These are phyloP conservation scores for Tremella mesenterica DNA, from an alignment of 768 basidiomycete species.

Conservation along the genomic window DNA sequence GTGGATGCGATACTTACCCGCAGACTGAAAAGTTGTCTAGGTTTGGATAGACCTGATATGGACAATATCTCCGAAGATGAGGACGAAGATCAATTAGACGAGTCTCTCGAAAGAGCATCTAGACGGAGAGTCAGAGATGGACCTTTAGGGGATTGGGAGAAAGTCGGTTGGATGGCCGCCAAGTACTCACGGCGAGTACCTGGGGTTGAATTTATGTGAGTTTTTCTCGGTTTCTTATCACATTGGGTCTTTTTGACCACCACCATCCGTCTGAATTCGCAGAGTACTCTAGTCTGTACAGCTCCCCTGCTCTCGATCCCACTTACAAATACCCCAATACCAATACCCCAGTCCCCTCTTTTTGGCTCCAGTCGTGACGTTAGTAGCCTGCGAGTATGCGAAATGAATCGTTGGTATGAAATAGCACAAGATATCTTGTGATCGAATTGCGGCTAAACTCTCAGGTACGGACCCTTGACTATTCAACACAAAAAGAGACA, in stretches of 20 bases:
- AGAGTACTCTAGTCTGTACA: no score
- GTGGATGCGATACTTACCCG: no score
- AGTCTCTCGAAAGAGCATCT: slow-evolving; percentile 42
- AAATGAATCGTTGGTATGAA: no score
- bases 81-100: slow-evolving; percentile 46
- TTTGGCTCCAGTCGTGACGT: background rate
- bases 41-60: slow-evolving; percentile 20
- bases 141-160: slow-evolving; percentile 61
- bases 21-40: slow-evolving; percentile 28
- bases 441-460: no score
- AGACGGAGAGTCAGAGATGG: slow-evolving; percentile 46
- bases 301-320: no score
- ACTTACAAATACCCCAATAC: background rate
- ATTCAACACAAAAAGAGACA: slow-evolving; percentile 73
- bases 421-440: no score
- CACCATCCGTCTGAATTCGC: no score
- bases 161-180: slow-evolving; percentile 72
- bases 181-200: slow-evolving; percentile 71
- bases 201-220: slow-evolving; percentile 80
- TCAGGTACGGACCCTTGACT: slow-evolving; percentile 82
- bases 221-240: no score
- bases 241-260: no score
- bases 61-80: slow-evolving; percentile 46
- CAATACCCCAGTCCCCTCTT: background rate
- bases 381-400: no score